Evolutionary conservation across 495 filamentous ascomycete genomes (phyloP), one percentile per base, ranked within the genome.

Genomic region (Aspergillus wentii): DNA sequence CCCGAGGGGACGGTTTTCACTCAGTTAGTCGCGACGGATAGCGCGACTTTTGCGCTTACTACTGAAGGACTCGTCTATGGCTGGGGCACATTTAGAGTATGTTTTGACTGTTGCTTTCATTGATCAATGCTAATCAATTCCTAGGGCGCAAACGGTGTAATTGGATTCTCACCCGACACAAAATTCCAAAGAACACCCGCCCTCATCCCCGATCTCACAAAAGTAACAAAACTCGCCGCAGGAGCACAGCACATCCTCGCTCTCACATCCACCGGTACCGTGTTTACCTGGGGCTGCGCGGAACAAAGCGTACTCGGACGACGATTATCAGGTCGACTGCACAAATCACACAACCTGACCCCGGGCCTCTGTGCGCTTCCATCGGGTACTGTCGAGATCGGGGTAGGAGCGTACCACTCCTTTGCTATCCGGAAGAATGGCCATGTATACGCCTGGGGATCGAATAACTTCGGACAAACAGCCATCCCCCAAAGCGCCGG

Each of bases 281-380:
- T 86, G 33, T 82, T 64, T 40, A 75, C 76, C 31, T 90, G 85
- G 85, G 85, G 85, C 33, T 71, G 72, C 42, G 83, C 82, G 33
- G 79, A 88, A 41, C 81, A 86, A 46, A 70, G 72, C 52, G 85
- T 88, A 57, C 80, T 90, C n/a, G 85, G 80, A 8, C 81, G 83
- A 30, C 73, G 75, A 29, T 61, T 84, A 13, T 71, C 82, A 4
- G 74, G 82, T 55, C 78, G 83, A 35, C 50, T 57, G 35, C 64
- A 68, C 15, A 74, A 72, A 11, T 17, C 29, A 15, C 13, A 21
- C 1, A 18, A 33, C 8, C 71, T 88, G 11, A 57, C 62, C 16
- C 82, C 85, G 7, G 68, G 66, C 16, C 71, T 76, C 46, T 69
- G 87, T 42, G 78, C 74, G 19, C 55, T 79, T 16, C 70, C 75